phyloP scores from a whole-genome alignment of 2,329 filamentous ascomycete genomes.

The Calonectria montana region DNA sequence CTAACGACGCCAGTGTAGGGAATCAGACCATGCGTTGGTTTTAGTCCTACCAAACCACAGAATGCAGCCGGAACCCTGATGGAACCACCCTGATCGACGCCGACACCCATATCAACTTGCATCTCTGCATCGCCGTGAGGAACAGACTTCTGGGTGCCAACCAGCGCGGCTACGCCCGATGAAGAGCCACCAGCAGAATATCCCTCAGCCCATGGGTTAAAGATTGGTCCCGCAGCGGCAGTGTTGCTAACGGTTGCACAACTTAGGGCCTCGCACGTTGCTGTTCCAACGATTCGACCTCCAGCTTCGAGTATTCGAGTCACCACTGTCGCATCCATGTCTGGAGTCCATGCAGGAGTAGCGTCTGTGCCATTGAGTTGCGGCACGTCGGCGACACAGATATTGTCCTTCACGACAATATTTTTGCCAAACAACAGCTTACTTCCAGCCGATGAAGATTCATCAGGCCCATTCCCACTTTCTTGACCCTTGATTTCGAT shows the following conservation, averaged over 20 bases:
- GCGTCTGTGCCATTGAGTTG: not conserved
- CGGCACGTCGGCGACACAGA: not conserved
- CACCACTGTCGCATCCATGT: not conserved
- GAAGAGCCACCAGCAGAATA: not conserved
- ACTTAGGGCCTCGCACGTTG: not conserved
- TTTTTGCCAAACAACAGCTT: not conserved
- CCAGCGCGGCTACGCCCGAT: not conserved
- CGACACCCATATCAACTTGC: not conserved
- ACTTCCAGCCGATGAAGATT: not conserved
- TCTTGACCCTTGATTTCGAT: not conserved
- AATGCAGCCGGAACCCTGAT: not conserved
- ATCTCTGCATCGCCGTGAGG: not conserved
- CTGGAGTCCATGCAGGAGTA: not conserved
- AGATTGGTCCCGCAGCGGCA: constrained; percentile 54
- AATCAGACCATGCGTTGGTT: not conserved
- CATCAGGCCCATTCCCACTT: too few relatives aligned
- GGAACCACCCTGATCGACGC: not conserved
- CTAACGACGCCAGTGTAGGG: not conserved
- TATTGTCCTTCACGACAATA: not conserved
- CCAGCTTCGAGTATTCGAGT: not conserved
- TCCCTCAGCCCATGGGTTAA: constrained; percentile 50
- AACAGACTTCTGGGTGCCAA: not conserved
- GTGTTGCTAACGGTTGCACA: constrained; percentile 3
- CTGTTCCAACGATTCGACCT: not conserved
- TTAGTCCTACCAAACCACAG: not conserved